These are phyloP conservation scores for Immersiella caudata DNA, from an alignment of 495 filamentous ascomycete genomes.

Conservation along the genomic window DNA sequence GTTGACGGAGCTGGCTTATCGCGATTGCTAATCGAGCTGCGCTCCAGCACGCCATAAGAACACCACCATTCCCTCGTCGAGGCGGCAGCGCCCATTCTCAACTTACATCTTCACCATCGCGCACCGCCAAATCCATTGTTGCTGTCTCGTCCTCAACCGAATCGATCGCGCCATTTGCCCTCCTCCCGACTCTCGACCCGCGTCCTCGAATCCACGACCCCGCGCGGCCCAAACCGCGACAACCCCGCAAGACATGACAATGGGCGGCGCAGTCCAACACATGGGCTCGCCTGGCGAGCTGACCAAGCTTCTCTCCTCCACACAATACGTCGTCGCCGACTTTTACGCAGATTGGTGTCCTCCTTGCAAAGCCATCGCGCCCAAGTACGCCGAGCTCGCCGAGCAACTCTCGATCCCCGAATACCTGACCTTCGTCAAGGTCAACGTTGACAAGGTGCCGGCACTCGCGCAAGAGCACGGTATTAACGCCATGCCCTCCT, in stretches of 20 bases:
- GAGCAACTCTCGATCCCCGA: slow-evolving; percentile 47
- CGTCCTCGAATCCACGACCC: too few relatives aligned
- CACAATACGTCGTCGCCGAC: slow-evolving; percentile 50
- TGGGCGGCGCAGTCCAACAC: slow-evolving; percentile 35
- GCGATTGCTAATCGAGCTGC: too few relatives aligned
- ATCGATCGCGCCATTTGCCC: too few relatives aligned
- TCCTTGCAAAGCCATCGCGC: slow-evolving; percentile 68
- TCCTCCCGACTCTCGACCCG: too few relatives aligned
- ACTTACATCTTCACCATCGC: too few relatives aligned
- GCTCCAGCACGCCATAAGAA: too few relatives aligned
- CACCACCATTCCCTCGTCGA: too few relatives aligned
- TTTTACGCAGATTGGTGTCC: slow-evolving; percentile 70
- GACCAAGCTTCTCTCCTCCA: slow-evolving; percentile 42
- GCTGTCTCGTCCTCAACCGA: too few relatives aligned
- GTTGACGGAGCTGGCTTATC: too few relatives aligned
- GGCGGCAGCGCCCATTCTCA: too few relatives aligned
- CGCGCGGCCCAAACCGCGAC: background rate
- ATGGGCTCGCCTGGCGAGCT: slow-evolving; percentile 45
- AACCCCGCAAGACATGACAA: slow-evolving; percentile 19
- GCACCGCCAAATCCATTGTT: too few relatives aligned
- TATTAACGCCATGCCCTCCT: slow-evolving; percentile 75
- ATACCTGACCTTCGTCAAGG: slow-evolving; percentile 60
- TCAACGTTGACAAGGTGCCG: slow-evolving; percentile 59
- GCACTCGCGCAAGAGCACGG: slow-evolving; percentile 53
- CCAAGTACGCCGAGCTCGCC: slow-evolving; percentile 59